Percentiles rank a stretch among this genome's conserved stretches.
Evolutionary conservation across 1,284 basidiomycete species (phyloP).

Genomic region (Cutaneotrichosporon arboriforme): DNA sequence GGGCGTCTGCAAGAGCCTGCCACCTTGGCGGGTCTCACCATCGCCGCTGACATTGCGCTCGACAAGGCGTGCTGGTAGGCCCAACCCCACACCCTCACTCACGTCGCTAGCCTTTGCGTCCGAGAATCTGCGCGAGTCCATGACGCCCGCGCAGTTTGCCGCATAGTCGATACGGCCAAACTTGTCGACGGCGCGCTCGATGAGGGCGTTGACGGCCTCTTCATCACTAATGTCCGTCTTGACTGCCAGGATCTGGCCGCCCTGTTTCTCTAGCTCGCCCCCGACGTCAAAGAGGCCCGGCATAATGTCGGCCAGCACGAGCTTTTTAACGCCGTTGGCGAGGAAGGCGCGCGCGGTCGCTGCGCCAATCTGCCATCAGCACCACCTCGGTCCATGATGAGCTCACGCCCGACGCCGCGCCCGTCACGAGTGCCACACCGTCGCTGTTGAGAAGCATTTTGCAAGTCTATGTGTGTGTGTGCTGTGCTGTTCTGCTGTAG

Average conservation of each 20-base stretch:
- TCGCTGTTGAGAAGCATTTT: constrained; percentile 1
- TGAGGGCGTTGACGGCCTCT: constrained; percentile 5
- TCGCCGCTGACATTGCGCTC: no score
- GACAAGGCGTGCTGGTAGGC: no score
- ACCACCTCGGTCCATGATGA: neutral
- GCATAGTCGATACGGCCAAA: constrained; percentile 37
- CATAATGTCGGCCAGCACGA: constrained; percentile 10
- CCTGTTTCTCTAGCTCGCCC: neutral
- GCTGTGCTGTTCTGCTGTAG: no score
- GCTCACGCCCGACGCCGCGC: constrained; percentile 21
- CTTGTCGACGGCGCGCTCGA: constrained; percentile 2
- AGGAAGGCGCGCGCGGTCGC: constrained; percentile 12
- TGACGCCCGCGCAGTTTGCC: constrained; percentile 29
- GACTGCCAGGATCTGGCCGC: neutral
- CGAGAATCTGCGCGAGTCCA: neutral
- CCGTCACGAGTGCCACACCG: constrained; percentile 23
- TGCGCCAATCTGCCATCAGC: constrained; percentile 10
- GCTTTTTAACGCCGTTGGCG: constrained; percentile 3
- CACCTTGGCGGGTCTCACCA: no score
- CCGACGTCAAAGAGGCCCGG: constrained; percentile 4
- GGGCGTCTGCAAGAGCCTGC: no score
- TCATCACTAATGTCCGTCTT: constrained; percentile 16
- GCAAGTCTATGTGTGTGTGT: neutral
- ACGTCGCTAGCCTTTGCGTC: neutral
- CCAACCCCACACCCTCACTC: neutral